Base-by-base conservation (phyloP, 768 basidiomycete genomes). In the Suillus sp. region DNA sequence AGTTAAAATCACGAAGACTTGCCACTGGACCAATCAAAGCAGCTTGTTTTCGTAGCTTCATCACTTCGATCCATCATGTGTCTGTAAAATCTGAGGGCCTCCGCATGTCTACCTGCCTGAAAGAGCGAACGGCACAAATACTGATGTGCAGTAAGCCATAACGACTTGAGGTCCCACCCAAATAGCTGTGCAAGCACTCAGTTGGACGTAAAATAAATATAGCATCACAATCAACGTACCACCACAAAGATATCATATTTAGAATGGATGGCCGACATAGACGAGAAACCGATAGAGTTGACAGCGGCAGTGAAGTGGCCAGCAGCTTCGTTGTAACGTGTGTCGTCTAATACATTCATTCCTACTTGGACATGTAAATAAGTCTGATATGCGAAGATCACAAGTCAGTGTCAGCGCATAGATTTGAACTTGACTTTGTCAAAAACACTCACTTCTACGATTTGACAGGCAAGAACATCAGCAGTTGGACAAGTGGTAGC, bases 311-410 rank as follows among this genome's bases (percentile, higher is more conserved):
- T 11, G 27, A 30, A 30, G 27, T 30, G 27, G 4, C 1, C 27
- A 20, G 50, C 50, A 20, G 50, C 50, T 10, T 51, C 50, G 9
- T 51, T 18, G 27, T 30, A 18, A 51, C 27, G 27, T 18, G 9
- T 4, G 9, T 14, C 13, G 16, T 35, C 4, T 22, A 37, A 9
- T 7, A n/a, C 34, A 25, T 37, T 32, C 3, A 22, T 22, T 16
- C 54, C 54, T 2, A 25, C 3, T 37, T 55, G 54, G n/a, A 55
- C 54, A 3, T 55, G 34, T 22, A 55, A 14, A 55, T 55, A 55
- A 14, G n/a, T 7, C 54, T 55, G 22, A 9, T 2, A 27, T 16
- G 22, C n/a, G 13, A 55, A 34, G 1, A 11, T 35, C 7, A 22
- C n/a, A 35, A 55, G 35, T 55, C n/a, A 35, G 8, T 30, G 10